Evolutionary conservation across 2,329 filamentous ascomycete species (phyloP).

Genomic region (Falciphora oryzae): DNA sequence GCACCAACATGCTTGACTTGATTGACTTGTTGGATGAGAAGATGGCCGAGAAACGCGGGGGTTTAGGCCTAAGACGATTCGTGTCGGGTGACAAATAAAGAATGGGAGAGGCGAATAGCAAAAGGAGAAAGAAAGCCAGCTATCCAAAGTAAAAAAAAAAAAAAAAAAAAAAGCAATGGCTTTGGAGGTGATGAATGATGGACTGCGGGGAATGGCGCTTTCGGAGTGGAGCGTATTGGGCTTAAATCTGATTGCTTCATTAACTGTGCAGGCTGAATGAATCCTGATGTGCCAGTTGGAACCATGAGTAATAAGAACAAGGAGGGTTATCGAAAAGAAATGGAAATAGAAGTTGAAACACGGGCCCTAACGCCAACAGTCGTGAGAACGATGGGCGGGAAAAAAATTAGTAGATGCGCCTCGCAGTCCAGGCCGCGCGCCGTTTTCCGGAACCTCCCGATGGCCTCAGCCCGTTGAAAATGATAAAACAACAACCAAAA

Average conservation of each 20-base stretch:
- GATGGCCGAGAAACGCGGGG: slow-evolving; percentile 22
- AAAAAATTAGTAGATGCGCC: not conserved
- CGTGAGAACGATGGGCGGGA: not conserved
- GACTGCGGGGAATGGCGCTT: not conserved
- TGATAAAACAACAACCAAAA: not conserved
- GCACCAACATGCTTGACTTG: slow-evolving; percentile 50
- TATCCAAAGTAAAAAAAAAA: not conserved
- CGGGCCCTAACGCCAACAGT: not conserved
- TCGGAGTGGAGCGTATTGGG: not conserved
- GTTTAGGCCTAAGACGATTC: slow-evolving; percentile 17
- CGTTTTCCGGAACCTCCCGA: not conserved
- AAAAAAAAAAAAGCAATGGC: not conserved
- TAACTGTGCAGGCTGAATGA: not conserved
- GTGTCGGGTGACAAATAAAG: not conserved
- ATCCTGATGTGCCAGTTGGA: not conserved
- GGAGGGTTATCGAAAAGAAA: not conserved
- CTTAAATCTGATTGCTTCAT: not conserved
- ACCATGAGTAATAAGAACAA: not conserved
- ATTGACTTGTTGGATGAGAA: slow-evolving; percentile 55
- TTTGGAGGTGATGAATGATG: not conserved
- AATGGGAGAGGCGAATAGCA: not conserved
- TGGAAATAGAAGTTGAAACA: not conserved
- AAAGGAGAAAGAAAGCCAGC: not conserved
- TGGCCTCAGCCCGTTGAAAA: not conserved
- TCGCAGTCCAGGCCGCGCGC: too few species aligned